Base-by-base conservation (phyloP, 306 rosid species). In the Cotoneaster glaucophyllus region DNA sequence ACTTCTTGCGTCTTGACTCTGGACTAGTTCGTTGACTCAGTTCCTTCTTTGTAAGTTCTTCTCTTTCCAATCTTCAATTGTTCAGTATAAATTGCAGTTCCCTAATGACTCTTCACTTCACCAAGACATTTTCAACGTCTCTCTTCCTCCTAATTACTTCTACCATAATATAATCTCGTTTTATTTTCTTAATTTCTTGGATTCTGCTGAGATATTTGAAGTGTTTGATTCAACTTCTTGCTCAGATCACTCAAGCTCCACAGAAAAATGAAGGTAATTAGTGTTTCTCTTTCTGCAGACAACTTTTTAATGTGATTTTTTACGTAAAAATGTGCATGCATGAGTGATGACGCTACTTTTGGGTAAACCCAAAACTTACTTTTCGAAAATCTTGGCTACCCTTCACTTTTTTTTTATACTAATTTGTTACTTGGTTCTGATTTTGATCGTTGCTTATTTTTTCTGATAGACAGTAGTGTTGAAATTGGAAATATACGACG, bases 401-500 rank as follows among this genome's bases (percentile, higher is more conserved):
- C 43, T 39, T 39, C 11, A 39, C 18, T 11, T n/a, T 22, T n/a
- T n/a, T 32, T 76, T 21, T 39, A 4, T 11, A 26, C 21, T 67
- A 32, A 34, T 22, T 67, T 24, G 11, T 67, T 11, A 18, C 43
- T 50, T 44, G 21, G 11, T 52, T 70, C 22, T 70, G 74, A 70
- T 37, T 37, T 37, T 34, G 11, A 56, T 21, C 22, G 58, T 37
- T 68, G 28, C 9, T 34, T 4, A 48, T 57, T 24, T 58, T 19
- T 17, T 21, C 6, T 66, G 26, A 74, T 94, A 93, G 98, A 87
- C 87, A 88, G 73, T 87, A 9, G 87, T 93, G 62, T 39, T 91
- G 82, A 87, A 81, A 69, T 74, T 91, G 74, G 82, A 77, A 11
- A 11, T 89, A 56, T 5, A 80, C 44, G 91, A 90, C 52, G 86